Base-by-base conservation (phyloP, 805 yeast species). In the Hyphopichia homilentoma region DNA sequence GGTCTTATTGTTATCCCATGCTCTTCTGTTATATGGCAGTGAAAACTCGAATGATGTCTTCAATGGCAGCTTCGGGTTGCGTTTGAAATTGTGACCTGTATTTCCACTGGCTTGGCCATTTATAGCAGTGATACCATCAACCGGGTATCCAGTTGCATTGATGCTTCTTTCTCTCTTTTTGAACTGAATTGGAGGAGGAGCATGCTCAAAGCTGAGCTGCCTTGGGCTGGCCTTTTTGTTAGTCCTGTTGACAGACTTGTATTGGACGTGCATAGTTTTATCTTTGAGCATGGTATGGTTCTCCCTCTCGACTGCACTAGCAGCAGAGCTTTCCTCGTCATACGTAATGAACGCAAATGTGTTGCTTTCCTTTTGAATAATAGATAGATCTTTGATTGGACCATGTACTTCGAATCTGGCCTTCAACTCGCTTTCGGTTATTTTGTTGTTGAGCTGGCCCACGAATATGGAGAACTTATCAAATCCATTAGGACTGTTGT, bases 201-300 rank as follows among this genome's bases (percentile, higher is more conserved):
- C 21, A 12, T 27, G 19, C 7, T n/a, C 21, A 14, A 29, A 13
- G 12, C 32, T 20, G 14, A 29, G 14, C 6, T 19, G 25, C 3
- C 23, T 8, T 16, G 21, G 12, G 7, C 12, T 16, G 29, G 28
- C 14, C 25, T 27, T 27, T 6, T 23, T 25, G n/a, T 39, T 19
- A 16, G 29, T 19, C 20, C 36, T 21, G 33, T 56, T 56, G 13
- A 78, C 57, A 52, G 84, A 93, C 36, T 84, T 74, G 52, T 81
- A 84, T 56, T 85, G 94, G 29, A 87, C 96, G 54, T 84, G 93
- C 68, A 87, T 82, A 6, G 90, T 81, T 52, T 73, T 80, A 36
- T 75, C 77, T 47, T 76, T 61, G 50, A 87, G 77, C 54, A 80
- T 73, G 2, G 94, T 70, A 57, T 86, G 95, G 51, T 88, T 86